Evolutionary conservation across 106 monocot genomes (phyloP), one percentile per base, ranked within the genome.

Genomic region (Platanthera guangdongensis): DNA sequence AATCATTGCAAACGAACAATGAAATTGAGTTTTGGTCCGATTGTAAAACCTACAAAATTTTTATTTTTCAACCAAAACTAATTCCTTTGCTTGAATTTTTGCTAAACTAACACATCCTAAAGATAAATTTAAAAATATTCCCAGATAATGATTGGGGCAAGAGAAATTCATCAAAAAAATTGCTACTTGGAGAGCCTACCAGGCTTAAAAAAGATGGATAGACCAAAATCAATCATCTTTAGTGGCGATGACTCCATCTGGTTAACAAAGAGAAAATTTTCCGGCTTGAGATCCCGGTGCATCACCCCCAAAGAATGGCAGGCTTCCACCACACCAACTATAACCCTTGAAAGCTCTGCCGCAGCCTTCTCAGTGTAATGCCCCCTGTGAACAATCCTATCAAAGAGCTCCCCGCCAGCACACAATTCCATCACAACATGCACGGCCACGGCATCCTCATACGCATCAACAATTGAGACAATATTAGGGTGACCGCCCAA

Each of bases 351-450:
- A 13, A 88, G 77, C 62, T 77, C 77, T 15, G 88, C 88, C 2
- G 88, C 88, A 30, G 80, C 82, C 71, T 85, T 88, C 77, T 88
- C 88, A 18, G 88, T 82, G 54, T 85, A 88, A 72, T 88, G 88
- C 14, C 88, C 88, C 71, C 74, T 76, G 45, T 88, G 82, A 47
- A 82, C 82, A 50, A 88, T 85, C 70, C 88, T 74, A 39, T 88
- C 88, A 69, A 88, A 88, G 18, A 88, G 76, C 71, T 88, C 88
- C 5, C 88, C 88, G 4, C 88, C 88, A 4, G 88, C 85, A 46
- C 88, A 88, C 10, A 88, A 77, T 60, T 88, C 88, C 88, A 88
- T 88, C 30, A 88, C 88, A 50, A 88, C 46, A 57, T 88, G 88
- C 79, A 88, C 88, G n/a, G 88, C 85, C 15, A 88, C 85, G 1